Evolutionary conservation across 352 stramenopile species (phyloP).

Genomic region (Phytopythium ostracodes): DNA sequence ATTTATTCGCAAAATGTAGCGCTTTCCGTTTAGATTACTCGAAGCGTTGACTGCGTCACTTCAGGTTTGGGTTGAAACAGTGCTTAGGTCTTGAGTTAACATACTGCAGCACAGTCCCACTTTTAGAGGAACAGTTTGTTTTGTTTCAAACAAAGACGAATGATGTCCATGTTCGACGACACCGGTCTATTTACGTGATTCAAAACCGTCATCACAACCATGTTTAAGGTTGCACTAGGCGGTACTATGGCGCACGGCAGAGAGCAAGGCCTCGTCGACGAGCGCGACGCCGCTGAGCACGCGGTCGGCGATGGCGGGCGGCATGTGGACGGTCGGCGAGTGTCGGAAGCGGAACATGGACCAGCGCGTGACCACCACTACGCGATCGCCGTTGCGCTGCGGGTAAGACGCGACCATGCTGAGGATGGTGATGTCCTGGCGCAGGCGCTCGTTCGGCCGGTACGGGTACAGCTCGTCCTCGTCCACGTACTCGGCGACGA

Average conservation of each 20-base stretch:
- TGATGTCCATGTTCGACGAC: too few species aligned
- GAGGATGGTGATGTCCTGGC: conserved; percentile 30
- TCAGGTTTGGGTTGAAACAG: too few species aligned
- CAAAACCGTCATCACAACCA: neutral
- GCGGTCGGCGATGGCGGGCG: neutral
- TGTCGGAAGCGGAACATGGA: conserved; percentile 5
- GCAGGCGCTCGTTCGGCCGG: conserved; percentile 21
- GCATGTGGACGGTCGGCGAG: neutral
- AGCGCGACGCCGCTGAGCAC: neutral
- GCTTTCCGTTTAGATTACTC: too few species aligned
- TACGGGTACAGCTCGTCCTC: conserved; percentile 45
- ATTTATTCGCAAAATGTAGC: too few species aligned
- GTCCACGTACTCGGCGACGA: conserved; percentile 33
- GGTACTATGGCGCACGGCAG: neutral
- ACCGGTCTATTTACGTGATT: neutral
- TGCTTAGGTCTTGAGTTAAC: too few species aligned
- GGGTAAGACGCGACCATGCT: conserved; percentile 17
- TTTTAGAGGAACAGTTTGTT: too few species aligned
- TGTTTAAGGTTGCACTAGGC: neutral
- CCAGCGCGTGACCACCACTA: conserved; percentile 6
- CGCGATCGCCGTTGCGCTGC: neutral
- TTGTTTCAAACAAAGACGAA: too few species aligned
- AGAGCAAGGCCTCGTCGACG: conserved; percentile 1
- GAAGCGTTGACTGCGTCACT: too few species aligned
- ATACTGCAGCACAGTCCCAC: too few species aligned